Conservation (phyloP, 1,284 basidiomycete genomes). For the Pisolithus thermaeus region DNA sequence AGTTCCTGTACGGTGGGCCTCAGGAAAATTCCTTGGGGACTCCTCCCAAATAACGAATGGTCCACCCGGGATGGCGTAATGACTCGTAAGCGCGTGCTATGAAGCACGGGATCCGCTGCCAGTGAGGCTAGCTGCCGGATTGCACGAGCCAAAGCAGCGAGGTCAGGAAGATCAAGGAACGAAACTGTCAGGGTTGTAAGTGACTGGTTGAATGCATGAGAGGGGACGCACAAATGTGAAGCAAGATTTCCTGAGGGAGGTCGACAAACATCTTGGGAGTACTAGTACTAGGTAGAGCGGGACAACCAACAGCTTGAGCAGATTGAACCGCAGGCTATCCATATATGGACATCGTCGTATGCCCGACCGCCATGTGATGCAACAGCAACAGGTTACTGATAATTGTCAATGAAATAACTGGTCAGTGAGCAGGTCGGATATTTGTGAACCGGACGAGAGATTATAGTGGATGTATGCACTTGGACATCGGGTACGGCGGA, state of each 20-base stretch:
- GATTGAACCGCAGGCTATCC: no score
- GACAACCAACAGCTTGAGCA: no score
- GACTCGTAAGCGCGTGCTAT: conserved; percentile 51
- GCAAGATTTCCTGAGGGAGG: conserved; percentile 50
- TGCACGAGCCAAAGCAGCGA: conserved; percentile 44
- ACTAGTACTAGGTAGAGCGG: not conserved
- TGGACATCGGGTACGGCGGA: no score
- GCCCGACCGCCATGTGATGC: no score
- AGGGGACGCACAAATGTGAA: conserved; percentile 48
- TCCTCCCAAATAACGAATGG: conserved; percentile 56
- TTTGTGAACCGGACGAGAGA: no score
- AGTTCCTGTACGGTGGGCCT: conserved; percentile 61
- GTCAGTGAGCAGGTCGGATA: no score
- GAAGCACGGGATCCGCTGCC: conserved; percentile 55
- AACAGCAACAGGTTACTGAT: no score
- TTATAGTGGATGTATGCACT: no score
- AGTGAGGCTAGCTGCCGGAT: conserved; percentile 42
- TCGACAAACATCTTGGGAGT: conserved; percentile 20
- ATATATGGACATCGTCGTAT: not conserved
- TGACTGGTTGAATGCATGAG: not conserved
- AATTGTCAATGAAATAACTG: no score
- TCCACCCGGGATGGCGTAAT: conserved; percentile 60
- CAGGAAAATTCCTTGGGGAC: conserved; percentile 46
- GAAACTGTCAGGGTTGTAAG: conserved; percentile 40
- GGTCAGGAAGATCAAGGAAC: conserved; percentile 66